Base-by-base conservation (phyloP, 257 asterid species). In the Plantago major region DNA sequence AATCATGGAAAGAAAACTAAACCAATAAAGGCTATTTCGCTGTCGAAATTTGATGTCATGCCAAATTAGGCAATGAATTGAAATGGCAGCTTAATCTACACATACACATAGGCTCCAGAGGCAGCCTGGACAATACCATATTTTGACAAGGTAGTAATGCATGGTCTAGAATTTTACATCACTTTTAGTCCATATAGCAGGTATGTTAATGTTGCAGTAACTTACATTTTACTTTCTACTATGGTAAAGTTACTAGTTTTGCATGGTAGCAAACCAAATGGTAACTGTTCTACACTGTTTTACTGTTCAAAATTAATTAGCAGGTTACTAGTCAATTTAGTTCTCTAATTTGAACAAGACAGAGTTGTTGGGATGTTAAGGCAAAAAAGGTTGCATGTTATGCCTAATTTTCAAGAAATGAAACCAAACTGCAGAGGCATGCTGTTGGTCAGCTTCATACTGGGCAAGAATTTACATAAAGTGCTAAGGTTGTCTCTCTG, bases 361-460 rank as follows among this genome's bases (percentile, higher is more conserved):
- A 76, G 0, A 54, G 60, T 13, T 68, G 17, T 64, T 67, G 59
- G 66, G 68, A 72, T 66, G 69, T 26, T 40, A 67, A 60, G 57
- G 60, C 43, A 48, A 62, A 38, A 50, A 22, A n/a, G 28, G 42
- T 51, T 46, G 28, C 3, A 58, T 59, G 54, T 33, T 47, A 43
- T 55, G 58, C 28, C 49, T 40, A 42, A 30, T 53, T 30, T 48
- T 11, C n/a, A 10, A 17, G 33, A 55, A 60, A 43, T 40, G 18
- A 16, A 11, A 60, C 13, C 18, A 64, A 53, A 56, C 61, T 38
- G 43, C 11, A 14, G 44, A 65, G 18, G 45, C 55, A 42, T 69
- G 74, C 18, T 48, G 68, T 17, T 71, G 76, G 75, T 65, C 78
- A 74, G 74, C 66, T 73, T 73, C 74, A 67, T 61, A 64, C 77